Conservation (phyloP, 1,284 basidiomycete genomes). For the Agroathelia rolfsii region DNA sequence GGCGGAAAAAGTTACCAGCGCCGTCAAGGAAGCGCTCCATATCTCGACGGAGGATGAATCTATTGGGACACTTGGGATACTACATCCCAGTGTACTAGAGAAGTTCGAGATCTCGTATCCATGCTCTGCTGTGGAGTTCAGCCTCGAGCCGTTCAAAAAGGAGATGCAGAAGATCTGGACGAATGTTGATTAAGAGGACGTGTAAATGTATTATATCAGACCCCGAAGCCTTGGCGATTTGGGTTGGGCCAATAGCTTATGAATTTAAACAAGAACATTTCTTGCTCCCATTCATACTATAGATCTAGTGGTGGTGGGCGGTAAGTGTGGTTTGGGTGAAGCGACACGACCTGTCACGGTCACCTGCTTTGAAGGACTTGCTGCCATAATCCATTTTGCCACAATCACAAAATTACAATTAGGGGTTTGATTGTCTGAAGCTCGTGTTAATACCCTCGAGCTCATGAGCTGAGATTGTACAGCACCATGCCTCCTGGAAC, state of each 20-base stretch:
- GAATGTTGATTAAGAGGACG: slow-evolving; percentile 20
- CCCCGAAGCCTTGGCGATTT: not conserved
- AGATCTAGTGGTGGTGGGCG: too few species aligned
- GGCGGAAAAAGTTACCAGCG: slow-evolving; percentile 11
- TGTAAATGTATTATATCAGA: slow-evolving; percentile 1
- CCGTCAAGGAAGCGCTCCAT: slow-evolving; percentile 15
- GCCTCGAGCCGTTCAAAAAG: slow-evolving; percentile 87
- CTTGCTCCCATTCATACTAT: too few species aligned
- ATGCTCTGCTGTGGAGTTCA: slow-evolving; percentile 94
- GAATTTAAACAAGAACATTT: too few species aligned
- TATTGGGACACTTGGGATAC: slow-evolving; percentile 80
- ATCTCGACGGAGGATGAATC: slow-evolving; percentile 41
- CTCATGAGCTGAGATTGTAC: too few species aligned
- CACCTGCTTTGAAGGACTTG: too few species aligned
- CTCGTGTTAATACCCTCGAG: too few species aligned
- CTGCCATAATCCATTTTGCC: too few species aligned
- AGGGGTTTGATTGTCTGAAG: too few species aligned
- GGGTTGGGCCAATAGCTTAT: too few species aligned
- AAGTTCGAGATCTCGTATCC: slow-evolving; percentile 93
- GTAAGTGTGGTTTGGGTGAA: too few species aligned
- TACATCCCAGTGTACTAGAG: slow-evolving; percentile 85
- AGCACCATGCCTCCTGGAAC: slow-evolving; percentile 60
- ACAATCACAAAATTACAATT: too few species aligned
- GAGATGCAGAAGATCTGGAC: slow-evolving; percentile 42
- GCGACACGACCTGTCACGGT: too few species aligned